Percentiles rank a stretch among this genome's conserved stretches.
These are phyloP conservation scores for Lotus japonicus DNA, from an alignment of 306 rosid species.

Conservation along the genomic window DNA sequence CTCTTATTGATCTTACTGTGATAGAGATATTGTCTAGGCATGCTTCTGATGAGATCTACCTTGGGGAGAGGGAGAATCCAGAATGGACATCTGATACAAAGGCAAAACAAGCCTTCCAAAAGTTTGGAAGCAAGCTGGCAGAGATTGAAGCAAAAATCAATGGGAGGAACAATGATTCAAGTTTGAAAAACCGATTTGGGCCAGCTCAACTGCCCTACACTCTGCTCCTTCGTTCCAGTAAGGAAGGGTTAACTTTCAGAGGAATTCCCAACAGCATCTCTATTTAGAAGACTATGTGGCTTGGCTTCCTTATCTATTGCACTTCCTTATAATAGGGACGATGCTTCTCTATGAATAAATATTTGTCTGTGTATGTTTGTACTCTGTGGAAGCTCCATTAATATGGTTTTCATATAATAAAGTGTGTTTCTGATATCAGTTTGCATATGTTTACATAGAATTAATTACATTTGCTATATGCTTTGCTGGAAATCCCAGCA, in stretches of 20 bases:
- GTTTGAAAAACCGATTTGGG: conserved; percentile 40
- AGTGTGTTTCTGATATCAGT: background rate
- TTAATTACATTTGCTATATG: no score
- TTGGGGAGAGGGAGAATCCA: conserved; percentile 38
- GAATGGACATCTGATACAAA: conserved; percentile 26
- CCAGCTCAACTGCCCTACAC: conserved; percentile 61
- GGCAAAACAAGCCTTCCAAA: conserved; percentile 29
- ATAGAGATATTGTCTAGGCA: conserved; percentile 70
- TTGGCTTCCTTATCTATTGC: background rate
- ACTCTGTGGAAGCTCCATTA: no score
- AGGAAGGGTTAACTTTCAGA: conserved; percentile 56
- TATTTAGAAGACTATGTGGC: conserved; percentile 3
- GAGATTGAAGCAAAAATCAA: conserved; percentile 19
- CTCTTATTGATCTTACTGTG: conserved; percentile 50
- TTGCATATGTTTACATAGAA: background rate
- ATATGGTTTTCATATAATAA: background rate
- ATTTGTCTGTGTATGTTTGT: background rate
- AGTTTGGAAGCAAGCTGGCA: conserved; percentile 23
- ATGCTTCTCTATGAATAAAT: background rate
- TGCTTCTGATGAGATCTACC: conserved; percentile 52
- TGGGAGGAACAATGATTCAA: conserved; percentile 13
- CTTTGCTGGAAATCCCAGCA: no score
- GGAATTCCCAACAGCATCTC: conserved; percentile 82
- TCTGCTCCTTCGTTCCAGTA: conserved; percentile 56
- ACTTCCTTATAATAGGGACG: background rate